These are phyloP conservation scores for Coniferiporia weirii DNA, from an alignment of 1,284 basidiomycete genomes.

Conservation along the genomic window DNA sequence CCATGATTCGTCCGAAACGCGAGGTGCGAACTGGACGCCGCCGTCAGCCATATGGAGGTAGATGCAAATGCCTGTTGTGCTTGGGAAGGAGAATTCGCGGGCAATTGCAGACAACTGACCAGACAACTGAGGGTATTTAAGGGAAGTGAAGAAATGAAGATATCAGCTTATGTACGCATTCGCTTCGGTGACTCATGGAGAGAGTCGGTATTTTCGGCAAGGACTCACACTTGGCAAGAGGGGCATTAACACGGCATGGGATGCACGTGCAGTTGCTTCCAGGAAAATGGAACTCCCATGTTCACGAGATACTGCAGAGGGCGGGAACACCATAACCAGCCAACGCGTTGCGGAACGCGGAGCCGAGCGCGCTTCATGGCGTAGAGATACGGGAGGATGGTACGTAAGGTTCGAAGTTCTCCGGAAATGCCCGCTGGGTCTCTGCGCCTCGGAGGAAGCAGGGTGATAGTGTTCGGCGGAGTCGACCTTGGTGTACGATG, in stretches of 20 bases:
- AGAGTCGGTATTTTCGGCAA: background rate
- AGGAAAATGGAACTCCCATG: constrained; percentile 54
- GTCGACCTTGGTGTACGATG: constrained; percentile 10
- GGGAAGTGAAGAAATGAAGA: constrained; percentile 6
- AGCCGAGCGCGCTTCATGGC: constrained; percentile 41
- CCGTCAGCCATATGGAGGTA: constrained; percentile 59
- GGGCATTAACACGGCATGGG: constrained; percentile 69
- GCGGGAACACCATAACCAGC: constrained; percentile 66
- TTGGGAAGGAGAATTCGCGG: constrained; percentile 75
- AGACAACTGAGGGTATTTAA: constrained; percentile 47
- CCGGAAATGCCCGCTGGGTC: constrained; percentile 34
- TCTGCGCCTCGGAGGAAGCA: constrained; percentile 21
- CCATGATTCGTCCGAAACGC: constrained; percentile 76
- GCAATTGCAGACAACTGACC: constrained; percentile 71
- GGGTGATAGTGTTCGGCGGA: constrained; percentile 8
- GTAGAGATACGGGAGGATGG: constrained; percentile 46
- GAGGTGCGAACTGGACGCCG: constrained; percentile 47
- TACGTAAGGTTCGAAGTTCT: constrained; percentile 52
- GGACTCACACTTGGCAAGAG: constrained; percentile 64
- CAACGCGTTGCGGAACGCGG: constrained; percentile 44
- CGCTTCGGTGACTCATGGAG: background rate
- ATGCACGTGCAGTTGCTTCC: constrained; percentile 54
- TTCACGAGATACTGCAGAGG: constrained; percentile 50
- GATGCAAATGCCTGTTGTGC: constrained; percentile 64
- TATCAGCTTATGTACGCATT: background rate